phyloP scores from a whole-genome alignment of 2,329 filamentous ascomycete genomes.

The Ceratocystis smalleyi region DNA sequence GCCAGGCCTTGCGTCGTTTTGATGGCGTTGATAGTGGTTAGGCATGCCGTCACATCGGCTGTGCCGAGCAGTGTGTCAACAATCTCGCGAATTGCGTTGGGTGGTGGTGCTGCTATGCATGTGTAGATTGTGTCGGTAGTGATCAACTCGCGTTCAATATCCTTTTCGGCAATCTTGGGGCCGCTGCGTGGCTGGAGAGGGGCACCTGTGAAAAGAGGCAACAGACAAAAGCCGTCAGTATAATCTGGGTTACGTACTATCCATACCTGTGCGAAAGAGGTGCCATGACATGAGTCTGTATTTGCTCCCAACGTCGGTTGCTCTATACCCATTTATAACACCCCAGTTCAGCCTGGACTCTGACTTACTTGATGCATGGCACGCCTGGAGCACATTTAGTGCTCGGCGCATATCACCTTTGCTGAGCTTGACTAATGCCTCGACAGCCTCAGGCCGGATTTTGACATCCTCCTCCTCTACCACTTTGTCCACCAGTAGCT shows the following conservation, averaged over 20 bases:
- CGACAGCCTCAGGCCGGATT: constrained; percentile 64
- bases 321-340: background rate
- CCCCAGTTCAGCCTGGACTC: background rate
- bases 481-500: constrained; percentile 72
- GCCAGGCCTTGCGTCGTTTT: constrained; percentile 78
- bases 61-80: constrained; percentile 69
- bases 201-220: constrained; percentile 35
- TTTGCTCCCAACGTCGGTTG: background rate
- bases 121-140: constrained; percentile 95
- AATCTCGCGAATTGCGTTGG: constrained; percentile 73
- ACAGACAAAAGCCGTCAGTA: background rate
- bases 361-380: constrained; percentile 70
- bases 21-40: constrained; percentile 74
- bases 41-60: constrained; percentile 73
- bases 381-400: constrained; percentile 89
- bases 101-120: constrained; percentile 90
- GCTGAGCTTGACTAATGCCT: constrained; percentile 71
- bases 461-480: constrained; percentile 74
- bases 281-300: background rate
- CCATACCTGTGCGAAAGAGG: background rate
- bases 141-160: constrained; percentile 57
- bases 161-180: constrained; percentile 44
- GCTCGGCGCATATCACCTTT: constrained; percentile 94
- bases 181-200: constrained; percentile 47
- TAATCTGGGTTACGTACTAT: background rate